Percentiles rank a stretch among this genome's conserved stretches.
These are phyloP conservation scores for Trichosporon sp. DNA, from an alignment of 1,284 basidiomycete genomes.

Conservation along the genomic window DNA sequence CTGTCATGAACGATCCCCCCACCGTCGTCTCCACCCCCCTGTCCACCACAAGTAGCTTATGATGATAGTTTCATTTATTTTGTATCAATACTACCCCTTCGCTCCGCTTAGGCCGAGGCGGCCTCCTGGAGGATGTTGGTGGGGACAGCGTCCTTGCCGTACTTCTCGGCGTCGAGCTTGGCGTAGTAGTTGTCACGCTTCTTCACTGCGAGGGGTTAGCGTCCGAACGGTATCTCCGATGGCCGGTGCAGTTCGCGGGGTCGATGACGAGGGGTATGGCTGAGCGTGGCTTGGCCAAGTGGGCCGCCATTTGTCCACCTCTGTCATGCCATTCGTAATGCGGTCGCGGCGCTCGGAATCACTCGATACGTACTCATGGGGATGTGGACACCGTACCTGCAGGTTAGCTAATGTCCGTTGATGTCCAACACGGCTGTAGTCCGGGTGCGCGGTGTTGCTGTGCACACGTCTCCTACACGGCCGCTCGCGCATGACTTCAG, in stretches of 20 bases:
- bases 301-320: background rate
- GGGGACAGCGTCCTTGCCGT: constrained; percentile 5
- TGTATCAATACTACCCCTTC: background rate
- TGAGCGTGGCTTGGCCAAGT: background rate
- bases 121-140: constrained; percentile 5
- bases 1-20: no score
- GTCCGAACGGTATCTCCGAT: background rate
- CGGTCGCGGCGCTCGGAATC: background rate
- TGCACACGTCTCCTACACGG: background rate
- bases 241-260: background rate
- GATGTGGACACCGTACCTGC: constrained; percentile 20
- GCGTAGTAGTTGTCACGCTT: constrained; percentile 24
- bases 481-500: background rate
- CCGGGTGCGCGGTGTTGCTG: background rate
- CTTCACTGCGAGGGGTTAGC: constrained; percentile 19
- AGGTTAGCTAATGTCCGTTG: background rate
- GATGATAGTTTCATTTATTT: constrained; percentile 2
- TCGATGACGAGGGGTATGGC: background rate
- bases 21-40: no score
- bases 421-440: background rate
- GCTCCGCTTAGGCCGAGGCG: background rate
- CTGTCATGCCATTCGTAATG: background rate
- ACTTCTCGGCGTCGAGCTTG: constrained; percentile 22
- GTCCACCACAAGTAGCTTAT: background rate
- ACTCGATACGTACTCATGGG: constrained; percentile 17